Evolutionary conservation across 2,329 filamentous ascomycete species (phyloP), one percentile per base, ranked within the genome.

Genomic region (Stagonosporopsis cucurbitacearum): DNA sequence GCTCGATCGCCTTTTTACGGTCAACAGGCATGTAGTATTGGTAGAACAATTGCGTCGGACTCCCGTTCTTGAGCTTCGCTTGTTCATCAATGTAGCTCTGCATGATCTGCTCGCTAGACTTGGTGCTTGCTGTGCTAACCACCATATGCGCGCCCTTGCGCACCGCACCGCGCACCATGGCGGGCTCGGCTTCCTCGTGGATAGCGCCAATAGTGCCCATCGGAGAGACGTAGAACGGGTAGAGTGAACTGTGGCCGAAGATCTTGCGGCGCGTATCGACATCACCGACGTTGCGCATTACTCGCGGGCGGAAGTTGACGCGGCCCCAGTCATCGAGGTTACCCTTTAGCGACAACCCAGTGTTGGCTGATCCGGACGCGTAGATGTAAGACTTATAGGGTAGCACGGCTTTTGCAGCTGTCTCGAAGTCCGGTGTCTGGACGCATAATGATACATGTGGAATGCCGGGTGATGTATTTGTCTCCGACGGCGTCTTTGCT

Each of bases 181-280:
- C 73, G 28, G 68, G 64, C 43, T 78, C 75, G 2, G 72, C 75
- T 25, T 66, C 72, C 12, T 67, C 46, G 43, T 77, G 71, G 1
- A 72, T 72, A 1, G 73, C 65, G 12, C 71, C 71, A 23, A 75
- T 64, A 1, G 71, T 74, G 0, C 75, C 75, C 63, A 75, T 75
- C 0, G 75, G 75, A 0, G 69, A 71, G 37, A 78, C 71, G 55
- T 77, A 77, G 53, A 78, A 75, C 0, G 76, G 76, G 30, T 75
- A 70, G 3, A 57, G 62, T 15, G 68, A 66, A 46, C 57, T 63
- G 36, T 73, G 63, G 2, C 75, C 75, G n/a, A 77, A 65, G 15
- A 77, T 73, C 20, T 64, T 63, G 36, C 70, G 62, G 11, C 59
- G 57, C 41, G 64, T 70, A 35, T 73, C 67, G 1, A 72, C 66